Evolutionary conservation across 129 eudicot species (phyloP).

Genomic region (Lactuca sativa): DNA sequence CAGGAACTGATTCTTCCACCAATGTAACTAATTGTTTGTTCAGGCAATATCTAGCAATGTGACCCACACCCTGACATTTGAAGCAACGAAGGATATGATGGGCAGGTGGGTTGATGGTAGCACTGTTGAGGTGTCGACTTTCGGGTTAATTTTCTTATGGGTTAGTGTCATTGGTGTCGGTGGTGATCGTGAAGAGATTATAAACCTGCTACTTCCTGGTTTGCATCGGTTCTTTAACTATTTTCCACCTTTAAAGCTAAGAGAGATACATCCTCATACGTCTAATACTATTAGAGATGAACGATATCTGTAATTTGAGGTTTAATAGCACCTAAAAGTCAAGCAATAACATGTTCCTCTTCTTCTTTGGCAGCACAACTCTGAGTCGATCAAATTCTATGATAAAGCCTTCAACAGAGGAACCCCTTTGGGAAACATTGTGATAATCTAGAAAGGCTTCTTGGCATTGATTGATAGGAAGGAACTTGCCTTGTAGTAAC

Average conservation of each 20-base stretch:
- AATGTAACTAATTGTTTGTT: too few species aligned
- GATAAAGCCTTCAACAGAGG: neutral
- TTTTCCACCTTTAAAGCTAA: constrained; percentile 24
- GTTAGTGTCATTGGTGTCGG: too few species aligned
- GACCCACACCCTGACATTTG: too few species aligned
- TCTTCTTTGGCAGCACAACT: neutral
- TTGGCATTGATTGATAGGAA: neutral
- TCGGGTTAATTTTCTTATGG: too few species aligned
- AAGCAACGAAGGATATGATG: too few species aligned
- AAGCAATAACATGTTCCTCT: neutral
- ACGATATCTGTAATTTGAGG: constrained; percentile 14
- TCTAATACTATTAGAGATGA: constrained; percentile 20
- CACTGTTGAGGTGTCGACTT: too few species aligned
- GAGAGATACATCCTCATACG: constrained; percentile 16
- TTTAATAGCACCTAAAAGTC: neutral
- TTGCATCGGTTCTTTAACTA: neutral
- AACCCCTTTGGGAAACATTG: neutral
- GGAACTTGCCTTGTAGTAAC: neutral
- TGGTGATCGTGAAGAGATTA: too few species aligned
- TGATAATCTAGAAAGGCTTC: neutral
- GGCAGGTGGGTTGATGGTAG: too few species aligned
- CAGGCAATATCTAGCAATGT: too few species aligned
- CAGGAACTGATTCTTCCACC: too few species aligned
- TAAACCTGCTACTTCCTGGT: too few species aligned
- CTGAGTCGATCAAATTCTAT: neutral